phyloP scores from a whole-genome alignment of 768 basidiomycete species.

The Collybia mongolica region DNA sequence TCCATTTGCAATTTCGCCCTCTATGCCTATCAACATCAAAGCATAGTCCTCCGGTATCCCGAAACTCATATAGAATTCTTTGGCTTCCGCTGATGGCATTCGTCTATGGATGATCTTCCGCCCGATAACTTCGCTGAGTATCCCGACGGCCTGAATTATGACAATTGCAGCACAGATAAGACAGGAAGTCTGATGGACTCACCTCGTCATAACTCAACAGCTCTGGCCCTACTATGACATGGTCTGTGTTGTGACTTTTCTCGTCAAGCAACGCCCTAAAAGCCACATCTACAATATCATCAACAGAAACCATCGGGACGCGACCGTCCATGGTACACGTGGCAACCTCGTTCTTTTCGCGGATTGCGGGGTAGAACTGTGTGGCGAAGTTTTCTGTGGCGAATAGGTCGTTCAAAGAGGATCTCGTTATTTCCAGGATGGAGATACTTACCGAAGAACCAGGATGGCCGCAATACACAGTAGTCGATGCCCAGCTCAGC shows the following conservation, averaged over 20 bases:
- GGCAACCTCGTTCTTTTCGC: constrained; percentile 20
- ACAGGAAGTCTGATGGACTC: background rate
- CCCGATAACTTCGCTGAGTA: constrained; percentile 23
- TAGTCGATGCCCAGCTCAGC: constrained; percentile 29
- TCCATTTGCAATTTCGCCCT: constrained; percentile 17
- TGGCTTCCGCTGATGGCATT: constrained; percentile 17
- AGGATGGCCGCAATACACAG: constrained; percentile 32
- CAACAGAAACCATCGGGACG: constrained; percentile 25
- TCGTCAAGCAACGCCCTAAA: constrained; percentile 25
- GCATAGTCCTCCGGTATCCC: constrained; percentile 18
- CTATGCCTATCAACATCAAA: constrained; percentile 12
- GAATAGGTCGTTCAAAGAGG: background rate
- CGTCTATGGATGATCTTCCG: constrained; percentile 25
- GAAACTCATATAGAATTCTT: constrained; percentile 10
- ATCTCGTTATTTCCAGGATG: background rate
- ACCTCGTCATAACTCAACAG: constrained; percentile 29
- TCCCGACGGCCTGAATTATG: constrained; percentile 19
- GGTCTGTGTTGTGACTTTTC: constrained; percentile 21
- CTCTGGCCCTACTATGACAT: constrained; percentile 31
- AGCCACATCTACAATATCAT: constrained; percentile 32
- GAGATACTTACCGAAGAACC: constrained; percentile 31
- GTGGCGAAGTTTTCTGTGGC: constrained; percentile 28
- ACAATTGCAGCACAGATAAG: background rate
- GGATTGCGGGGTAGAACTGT: constrained; percentile 18
- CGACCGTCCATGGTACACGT: constrained; percentile 25